These are phyloP conservation scores for Lyophyllum atratum DNA, from an alignment of 768 basidiomycete genomes.

Conservation along the genomic window DNA sequence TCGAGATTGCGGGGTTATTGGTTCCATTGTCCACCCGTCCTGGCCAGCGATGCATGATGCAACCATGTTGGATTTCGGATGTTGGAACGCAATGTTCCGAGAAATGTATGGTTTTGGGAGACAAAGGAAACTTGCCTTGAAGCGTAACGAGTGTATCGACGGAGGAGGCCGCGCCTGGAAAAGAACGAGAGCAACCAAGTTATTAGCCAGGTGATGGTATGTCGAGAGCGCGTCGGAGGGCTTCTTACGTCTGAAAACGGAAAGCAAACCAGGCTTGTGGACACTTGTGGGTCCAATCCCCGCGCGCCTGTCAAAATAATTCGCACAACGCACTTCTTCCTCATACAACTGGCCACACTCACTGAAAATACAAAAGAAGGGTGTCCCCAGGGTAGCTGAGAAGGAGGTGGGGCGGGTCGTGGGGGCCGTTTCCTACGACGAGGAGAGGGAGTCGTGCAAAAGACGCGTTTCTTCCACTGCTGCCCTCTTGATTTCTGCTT, in stretches of 20 bases:
- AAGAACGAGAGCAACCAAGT: conserved; percentile 22
- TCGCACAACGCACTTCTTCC: conserved; percentile 15
- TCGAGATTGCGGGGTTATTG: conserved; percentile 21
- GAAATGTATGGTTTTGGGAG: conserved; percentile 2
- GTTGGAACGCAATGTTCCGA: conserved; percentile 8
- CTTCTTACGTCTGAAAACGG: conserved; percentile 43
- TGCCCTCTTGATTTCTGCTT: conserved; percentile 36
- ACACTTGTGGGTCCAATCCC: conserved; percentile 55
- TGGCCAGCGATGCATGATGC: conserved; percentile 10
- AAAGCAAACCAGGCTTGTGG: conserved; percentile 45
- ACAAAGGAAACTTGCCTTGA: conserved; percentile 44
- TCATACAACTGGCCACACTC: conserved; percentile 14
- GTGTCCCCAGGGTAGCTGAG: conserved; percentile 24
- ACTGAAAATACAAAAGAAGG: conserved; percentile 24
- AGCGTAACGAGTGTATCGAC: conserved; percentile 58
- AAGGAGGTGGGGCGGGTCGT: conserved; percentile 13
- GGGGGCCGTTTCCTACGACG: conserved; percentile 18
- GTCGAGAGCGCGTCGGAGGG: conserved; percentile 26
- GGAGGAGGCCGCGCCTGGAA: conserved; percentile 73
- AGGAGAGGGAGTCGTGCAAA: conserved; percentile 26
- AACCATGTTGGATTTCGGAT: conserved; percentile 8
- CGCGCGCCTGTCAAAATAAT: conserved; percentile 36
- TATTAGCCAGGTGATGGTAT: conserved; percentile 16
- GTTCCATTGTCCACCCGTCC: conserved; percentile 24
- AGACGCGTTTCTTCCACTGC: conserved; percentile 22